Conservation (phyloP, 2,329 filamentous ascomycete species). For the Bipolaris bicolor region DNA sequence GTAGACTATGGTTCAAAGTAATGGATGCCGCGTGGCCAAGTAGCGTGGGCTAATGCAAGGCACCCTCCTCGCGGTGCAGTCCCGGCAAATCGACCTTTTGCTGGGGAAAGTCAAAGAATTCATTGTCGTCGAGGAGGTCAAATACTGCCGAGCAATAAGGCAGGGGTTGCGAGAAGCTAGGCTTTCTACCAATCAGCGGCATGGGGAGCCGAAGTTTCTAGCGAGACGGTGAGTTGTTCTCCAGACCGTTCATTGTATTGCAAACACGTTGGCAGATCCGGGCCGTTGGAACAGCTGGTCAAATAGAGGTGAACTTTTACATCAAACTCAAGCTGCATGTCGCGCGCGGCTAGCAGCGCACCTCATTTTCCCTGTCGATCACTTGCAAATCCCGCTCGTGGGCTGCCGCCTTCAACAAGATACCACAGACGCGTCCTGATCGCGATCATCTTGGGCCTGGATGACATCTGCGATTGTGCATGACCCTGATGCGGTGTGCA, state of each 20-base stretch:
- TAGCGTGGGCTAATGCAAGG: constrained; percentile 15
- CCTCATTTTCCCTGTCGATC: not conserved
- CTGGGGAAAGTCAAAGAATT: constrained; percentile 5
- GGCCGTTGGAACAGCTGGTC: constrained; percentile 5
- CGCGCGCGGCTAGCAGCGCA: constrained; percentile 1
- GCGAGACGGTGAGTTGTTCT: not conserved
- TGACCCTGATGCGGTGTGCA: not conserved
- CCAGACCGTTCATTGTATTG: not conserved
- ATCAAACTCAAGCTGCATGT: not conserved
- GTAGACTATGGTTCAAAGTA: constrained; percentile 9
- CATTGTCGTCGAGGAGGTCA: constrained; percentile 7
- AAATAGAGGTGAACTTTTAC: not conserved
- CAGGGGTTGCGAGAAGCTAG: constrained; percentile 1
- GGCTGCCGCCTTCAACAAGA: not conserved
- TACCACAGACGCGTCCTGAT: not conserved
- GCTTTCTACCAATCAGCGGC: not conserved
- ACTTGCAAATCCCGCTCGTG: not conserved
- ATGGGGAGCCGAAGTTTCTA: not conserved
- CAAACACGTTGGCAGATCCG: constrained; percentile 9
- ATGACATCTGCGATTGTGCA: not conserved
- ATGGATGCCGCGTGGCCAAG: constrained; percentile 7
- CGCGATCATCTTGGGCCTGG: not conserved
- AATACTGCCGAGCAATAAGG: constrained; percentile 2
- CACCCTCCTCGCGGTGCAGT: constrained; percentile 9
- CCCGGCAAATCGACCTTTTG: constrained; percentile 1